Percentiles rank a stretch among this genome's conserved stretches.
Conservation (phyloP, 345 rosid genomes). For the Linum tenue region DNA sequence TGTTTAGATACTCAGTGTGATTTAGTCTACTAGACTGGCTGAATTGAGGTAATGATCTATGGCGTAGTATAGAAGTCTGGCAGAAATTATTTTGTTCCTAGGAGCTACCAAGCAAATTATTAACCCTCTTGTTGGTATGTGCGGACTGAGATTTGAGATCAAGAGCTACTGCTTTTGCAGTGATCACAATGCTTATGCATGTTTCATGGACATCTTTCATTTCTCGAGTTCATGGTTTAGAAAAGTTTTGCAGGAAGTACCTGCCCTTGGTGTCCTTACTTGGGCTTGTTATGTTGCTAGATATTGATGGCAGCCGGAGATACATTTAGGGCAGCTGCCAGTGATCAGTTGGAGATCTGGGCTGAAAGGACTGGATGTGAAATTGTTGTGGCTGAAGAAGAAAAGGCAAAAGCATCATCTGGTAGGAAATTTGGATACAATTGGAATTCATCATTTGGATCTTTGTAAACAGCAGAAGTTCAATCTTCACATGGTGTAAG, state of each 20-base stretch:
- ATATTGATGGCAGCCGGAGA: slow-evolving; percentile 96
- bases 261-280: slow-evolving; percentile 9
- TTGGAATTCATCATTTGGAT: slow-evolving; percentile 2
- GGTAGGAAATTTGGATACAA: slow-evolving; percentile 31
- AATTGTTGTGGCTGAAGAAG: slow-evolving; percentile 66
- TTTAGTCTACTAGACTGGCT: not conserved
- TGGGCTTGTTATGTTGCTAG: slow-evolving; percentile 37
- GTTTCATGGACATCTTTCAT: not conserved
- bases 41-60: not conserved
- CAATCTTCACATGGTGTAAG: slow-evolving; percentile 6
- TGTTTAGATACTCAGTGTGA: slow-evolving; percentile 1
- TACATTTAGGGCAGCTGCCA: slow-evolving; percentile 97
- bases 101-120: not conserved
- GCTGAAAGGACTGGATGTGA: slow-evolving; percentile 91
- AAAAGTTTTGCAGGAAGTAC: not conserved
- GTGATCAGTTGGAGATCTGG: slow-evolving; percentile 95
- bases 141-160: not conserved
- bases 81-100: not conserved
- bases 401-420: slow-evolving; percentile 81
- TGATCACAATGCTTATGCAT: not conserved
- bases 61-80: too few relatives aligned
- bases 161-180: not conserved
- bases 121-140: not conserved
- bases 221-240: not conserved
- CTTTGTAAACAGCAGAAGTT: not conserved